Percentiles rank a stretch among this genome's conserved stretches.
Conservation (phyloP, 2,329 filamentous ascomycete species). For the Phialemonium atrogriseum region DNA sequence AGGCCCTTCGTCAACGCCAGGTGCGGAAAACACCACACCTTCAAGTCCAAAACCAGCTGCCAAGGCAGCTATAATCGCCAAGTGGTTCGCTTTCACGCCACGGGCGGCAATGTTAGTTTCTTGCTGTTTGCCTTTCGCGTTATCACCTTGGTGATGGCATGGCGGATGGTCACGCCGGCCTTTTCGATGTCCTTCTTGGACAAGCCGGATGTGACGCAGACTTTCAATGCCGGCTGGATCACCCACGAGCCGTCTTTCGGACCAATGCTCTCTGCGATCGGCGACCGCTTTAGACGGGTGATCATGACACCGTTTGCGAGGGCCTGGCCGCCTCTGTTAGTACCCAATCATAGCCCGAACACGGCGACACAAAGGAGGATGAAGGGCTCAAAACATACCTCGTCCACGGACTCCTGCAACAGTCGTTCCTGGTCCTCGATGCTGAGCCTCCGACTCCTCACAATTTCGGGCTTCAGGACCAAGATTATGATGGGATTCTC, state of each 20-base stretch:
- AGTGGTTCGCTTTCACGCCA: too few relatives aligned
- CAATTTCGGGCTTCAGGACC: conserved; percentile 73
- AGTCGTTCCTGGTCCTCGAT: conserved; percentile 74
- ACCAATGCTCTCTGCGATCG: conserved; percentile 53
- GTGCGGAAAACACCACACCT: too few relatives aligned
- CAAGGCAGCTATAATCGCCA: too few relatives aligned
- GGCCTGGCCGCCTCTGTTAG: conserved; percentile 39
- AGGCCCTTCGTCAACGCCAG: too few relatives aligned
- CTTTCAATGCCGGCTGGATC: conserved; percentile 75
- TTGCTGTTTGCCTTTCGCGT: conserved; percentile 49
- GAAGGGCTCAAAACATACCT: conserved; percentile 50
- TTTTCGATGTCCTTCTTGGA: conserved; percentile 95
- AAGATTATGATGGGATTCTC: conserved; percentile 88
- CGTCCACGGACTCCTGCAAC: conserved; percentile 88
- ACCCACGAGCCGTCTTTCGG: conserved; percentile 63
- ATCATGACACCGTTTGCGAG: conserved; percentile 85
- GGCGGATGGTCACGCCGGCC: conserved; percentile 76
- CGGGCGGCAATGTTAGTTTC: too few relatives aligned
- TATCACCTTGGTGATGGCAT: conserved; percentile 92
- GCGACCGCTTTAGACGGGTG: conserved; percentile 73
- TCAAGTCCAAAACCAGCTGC: too few relatives aligned
- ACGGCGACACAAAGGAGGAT: conserved; percentile 1
- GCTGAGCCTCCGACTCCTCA: conserved; percentile 60
- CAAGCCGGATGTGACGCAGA: conserved; percentile 81
- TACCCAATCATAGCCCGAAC: neutral